Evolutionary conservation across 1,139 yeast genomes (phyloP), one percentile per base, ranked within the genome.

Genomic region (Protomyces lactucae-debilis): DNA sequence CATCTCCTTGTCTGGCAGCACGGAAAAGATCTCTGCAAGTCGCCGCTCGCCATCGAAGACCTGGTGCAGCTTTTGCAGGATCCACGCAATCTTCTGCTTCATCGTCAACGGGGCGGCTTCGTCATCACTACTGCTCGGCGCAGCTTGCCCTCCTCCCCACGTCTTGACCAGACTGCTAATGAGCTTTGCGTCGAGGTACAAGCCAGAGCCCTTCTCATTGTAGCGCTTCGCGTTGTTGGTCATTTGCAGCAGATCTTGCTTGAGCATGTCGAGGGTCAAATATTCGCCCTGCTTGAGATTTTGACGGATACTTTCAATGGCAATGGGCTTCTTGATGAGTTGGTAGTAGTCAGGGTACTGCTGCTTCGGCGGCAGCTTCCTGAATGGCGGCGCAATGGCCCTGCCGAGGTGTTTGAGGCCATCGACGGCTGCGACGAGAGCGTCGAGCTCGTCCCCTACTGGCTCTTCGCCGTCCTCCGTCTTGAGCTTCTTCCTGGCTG

Each of bases 141-240:
- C 55, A 52, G 43, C 55, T 28, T 57, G 57, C 28, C 45, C 64
- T 9, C 55, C 53, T 18, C 53, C 37, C 59, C 59, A 60, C 25
- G 51, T 43, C 64, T 60, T 60, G 37, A 60, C 64, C 46, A 60
- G 51, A 2, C 52, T 52, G 4, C 59, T 54, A 6, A 60, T 60
- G 25, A 77, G 79, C 43, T 81, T 76, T 0, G 97, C 95, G 76
- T 91, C 97, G 67, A 83, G 81, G 71, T 85, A 88, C 23, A 92
- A 90, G 67, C 86, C 74, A 1, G 96, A 88, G 0, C 95, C 97
- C 74, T 88, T 96, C 72, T 90, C 95, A 72, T 92, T 92, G 74
- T 90, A 92, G n/a, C 83, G 82, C 68, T 86, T 81, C 1, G 97
- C 97, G 75, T 92, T 92, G 67, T 83, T 80, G 75, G 89, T 87